phyloP scores from a whole-genome alignment of 257 asterid genomes.

The Salvia splendens region DNA sequence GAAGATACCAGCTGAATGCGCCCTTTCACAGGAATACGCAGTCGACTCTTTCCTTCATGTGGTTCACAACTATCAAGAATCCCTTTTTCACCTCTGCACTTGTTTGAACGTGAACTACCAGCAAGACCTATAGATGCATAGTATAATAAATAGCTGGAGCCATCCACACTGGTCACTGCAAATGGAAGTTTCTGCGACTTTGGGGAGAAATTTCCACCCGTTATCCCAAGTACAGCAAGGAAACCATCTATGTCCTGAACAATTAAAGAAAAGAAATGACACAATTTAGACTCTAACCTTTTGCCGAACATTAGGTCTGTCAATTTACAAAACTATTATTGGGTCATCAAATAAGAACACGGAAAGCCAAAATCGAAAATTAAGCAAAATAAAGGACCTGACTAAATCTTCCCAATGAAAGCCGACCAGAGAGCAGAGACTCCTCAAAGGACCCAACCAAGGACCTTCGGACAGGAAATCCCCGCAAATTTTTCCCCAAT shows the following conservation, averaged over 20 bases:
- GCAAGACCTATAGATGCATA: constrained; percentile 65
- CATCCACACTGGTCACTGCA: constrained; percentile 70
- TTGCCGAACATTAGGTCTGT: constrained; percentile 13
- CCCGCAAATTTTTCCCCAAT: constrained; percentile 49
- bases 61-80: constrained; percentile 39
- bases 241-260: constrained; percentile 75
- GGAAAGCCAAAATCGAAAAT: constrained; percentile 14
- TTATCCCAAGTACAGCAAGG: constrained; percentile 71
- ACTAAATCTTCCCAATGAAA: constrained; percentile 54
- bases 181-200: constrained; percentile 81
- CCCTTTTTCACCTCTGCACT: constrained; percentile 39
- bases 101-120: constrained; percentile 47
- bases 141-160: constrained; percentile 68
- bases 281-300: constrained; percentile 12
- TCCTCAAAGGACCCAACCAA: constrained; percentile 93
- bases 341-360: constrained; percentile 12
- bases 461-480: constrained; percentile 65
- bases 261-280: constrained; percentile 29
- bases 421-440: constrained; percentile 79
- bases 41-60: constrained; percentile 46
- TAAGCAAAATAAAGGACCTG: constrained; percentile 51
- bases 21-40: constrained; percentile 78
- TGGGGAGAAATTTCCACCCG: constrained; percentile 74
- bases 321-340: constrained; percentile 11
- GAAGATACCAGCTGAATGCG: constrained; percentile 71